Percentiles rank a stretch among this genome's conserved stretches.
These are phyloP conservation scores for Darksidea phi DNA, from an alignment of 495 filamentous ascomycete species.

Conservation along the genomic window DNA sequence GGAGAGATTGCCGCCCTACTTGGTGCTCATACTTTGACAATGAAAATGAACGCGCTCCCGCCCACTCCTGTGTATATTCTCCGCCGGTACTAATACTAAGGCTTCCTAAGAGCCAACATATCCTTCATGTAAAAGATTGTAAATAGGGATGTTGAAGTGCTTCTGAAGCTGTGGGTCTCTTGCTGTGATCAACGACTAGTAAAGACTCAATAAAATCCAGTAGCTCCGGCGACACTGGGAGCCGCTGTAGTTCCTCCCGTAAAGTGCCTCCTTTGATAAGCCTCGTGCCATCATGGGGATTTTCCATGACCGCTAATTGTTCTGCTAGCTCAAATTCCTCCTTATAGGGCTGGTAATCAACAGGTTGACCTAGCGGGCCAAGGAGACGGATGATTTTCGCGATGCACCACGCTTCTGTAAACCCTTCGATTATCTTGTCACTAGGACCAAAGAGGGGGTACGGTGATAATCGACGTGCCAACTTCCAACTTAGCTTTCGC, in stretches of 20 bases:
- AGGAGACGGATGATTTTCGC: constrained; percentile 35
- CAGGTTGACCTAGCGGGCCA: constrained; percentile 31
- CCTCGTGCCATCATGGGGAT: constrained; percentile 18
- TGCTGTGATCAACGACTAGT: constrained; percentile 32
- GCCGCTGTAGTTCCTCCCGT: constrained; percentile 34
- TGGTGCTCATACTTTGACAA: too few species aligned
- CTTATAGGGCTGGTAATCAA: constrained; percentile 17
- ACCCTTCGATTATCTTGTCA: constrained; percentile 33
- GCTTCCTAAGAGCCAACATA: too few species aligned
- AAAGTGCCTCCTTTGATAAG: constrained; percentile 30
- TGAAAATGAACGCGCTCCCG: too few species aligned
- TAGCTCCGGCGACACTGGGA: constrained; percentile 27
- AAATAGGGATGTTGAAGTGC: constrained; percentile 34
- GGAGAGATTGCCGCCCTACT: too few species aligned
- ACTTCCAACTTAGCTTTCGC: constrained; percentile 19
- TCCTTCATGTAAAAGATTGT: constrained; percentile 18
- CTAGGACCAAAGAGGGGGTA: constrained; percentile 28
- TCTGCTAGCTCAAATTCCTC: constrained; percentile 32
- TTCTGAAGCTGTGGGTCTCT: constrained; percentile 36
- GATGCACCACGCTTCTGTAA: constrained; percentile 37
- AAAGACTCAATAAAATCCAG: constrained; percentile 29
- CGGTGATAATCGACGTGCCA: constrained; percentile 16
- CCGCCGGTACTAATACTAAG: too few species aligned
- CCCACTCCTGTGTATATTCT: too few species aligned
- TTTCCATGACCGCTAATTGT: constrained; percentile 24